phyloP scores from a whole-genome alignment of 179 eudicot genomes.

The Pouteria campechiana region DNA sequence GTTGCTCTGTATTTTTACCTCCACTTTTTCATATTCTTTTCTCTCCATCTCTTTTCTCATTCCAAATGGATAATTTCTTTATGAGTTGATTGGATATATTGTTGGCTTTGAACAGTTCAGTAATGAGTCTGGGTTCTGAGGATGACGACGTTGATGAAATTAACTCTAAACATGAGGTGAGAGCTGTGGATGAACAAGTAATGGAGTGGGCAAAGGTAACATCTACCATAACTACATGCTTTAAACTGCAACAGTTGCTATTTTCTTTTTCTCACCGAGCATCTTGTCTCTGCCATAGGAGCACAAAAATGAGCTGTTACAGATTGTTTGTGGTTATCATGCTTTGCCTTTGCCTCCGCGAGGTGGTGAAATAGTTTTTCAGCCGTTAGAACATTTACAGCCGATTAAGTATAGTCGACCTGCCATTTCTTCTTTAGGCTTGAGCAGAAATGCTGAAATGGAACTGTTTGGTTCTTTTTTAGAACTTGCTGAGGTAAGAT shows the following conservation, averaged over 20 bases:
- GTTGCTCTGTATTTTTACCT: too few species aligned
- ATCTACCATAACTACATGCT: conserved; percentile 17
- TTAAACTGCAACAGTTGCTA: conserved; percentile 2
- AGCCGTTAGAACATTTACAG: conserved; percentile 89
- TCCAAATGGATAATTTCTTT: too few species aligned
- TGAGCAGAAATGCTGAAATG: conserved; percentile 23
- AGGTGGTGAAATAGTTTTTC: conserved; percentile 66
- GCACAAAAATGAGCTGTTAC: conserved; percentile 62
- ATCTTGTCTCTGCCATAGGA: conserved; percentile 46
- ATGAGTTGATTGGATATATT: conserved; percentile 1
- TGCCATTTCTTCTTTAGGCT: conserved; percentile 46
- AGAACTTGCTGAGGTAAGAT: conserved; percentile 45
- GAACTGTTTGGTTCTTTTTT: conserved; percentile 18
- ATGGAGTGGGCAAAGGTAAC: conserved; percentile 90
- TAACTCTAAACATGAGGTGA: conserved; percentile 34
- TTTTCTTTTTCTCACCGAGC: neutral
- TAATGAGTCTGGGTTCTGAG: conserved; percentile 41
- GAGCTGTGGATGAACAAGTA: conserved; percentile 45
- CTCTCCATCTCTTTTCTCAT: too few species aligned
- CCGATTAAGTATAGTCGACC: conserved; percentile 58
- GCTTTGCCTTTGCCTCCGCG: conserved; percentile 54
- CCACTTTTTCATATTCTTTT: too few species aligned
- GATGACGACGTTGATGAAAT: conserved; percentile 61
- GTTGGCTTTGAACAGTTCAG: conserved; percentile 67
- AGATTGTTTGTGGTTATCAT: conserved; percentile 70